Base-by-base conservation (phyloP, 306 rosid species). In the Inga leiocalycina region DNA sequence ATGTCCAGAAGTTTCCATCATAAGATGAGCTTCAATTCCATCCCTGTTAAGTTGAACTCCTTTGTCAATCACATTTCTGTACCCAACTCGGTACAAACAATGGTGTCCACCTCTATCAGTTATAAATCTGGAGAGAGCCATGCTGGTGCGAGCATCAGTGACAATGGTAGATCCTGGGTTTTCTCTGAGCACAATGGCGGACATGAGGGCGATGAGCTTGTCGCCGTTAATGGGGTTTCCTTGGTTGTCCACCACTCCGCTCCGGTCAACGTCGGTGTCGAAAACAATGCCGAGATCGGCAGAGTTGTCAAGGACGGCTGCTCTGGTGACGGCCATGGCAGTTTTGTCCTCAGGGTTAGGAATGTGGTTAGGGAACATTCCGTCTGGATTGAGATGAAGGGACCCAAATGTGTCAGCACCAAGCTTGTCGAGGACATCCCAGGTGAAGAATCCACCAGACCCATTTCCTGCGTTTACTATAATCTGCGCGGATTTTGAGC, bases 341-440 rank as follows among this genome's bases (percentile, higher is more conserved):
- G 82, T 84, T 73, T 92, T 91, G 83, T 95, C 98, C 81, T 92
- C 98, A 0, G 97, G 98, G 44, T 95, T 95, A 14, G 98, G 98
- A 41, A 93, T 93, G 87, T 95, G 98, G 83, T 95, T 93, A 0
- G 98, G 98, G 59, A 95, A 95, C 98, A 93, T 93, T 1, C 98
- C 98, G 27, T 95, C 97, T 1, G 98, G 98, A 43, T 89, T 88
- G 2, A 95, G 98, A 84, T 95, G 90, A 4, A 92, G 92, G 46
- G 98, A 95, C 6, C 98, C 98, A 68, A 95, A 95, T 8, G 98
- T 93, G 81, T 95, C 98, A 24, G 98, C 98, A 9, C 98, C 97
- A 8, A 95, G 95, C 77, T 92, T 91, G 90, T 93, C 98, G n/a
- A 95, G 81, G 1, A 93, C 98, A 72, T 89, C 91, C 91, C 92